Conservation (phyloP, 805 yeast genomes). For the Lachancea meyersii region DNA sequence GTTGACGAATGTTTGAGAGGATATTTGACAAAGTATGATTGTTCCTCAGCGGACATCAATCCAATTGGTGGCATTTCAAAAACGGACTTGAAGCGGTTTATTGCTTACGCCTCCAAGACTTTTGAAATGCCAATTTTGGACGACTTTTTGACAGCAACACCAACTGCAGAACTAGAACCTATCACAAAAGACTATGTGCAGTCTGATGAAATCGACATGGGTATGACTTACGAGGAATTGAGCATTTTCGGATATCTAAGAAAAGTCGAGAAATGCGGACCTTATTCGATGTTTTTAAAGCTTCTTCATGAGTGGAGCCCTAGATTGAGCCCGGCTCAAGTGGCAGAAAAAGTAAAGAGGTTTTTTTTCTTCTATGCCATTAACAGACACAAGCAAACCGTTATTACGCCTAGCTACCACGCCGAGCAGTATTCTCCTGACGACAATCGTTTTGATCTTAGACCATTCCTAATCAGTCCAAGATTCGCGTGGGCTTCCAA, state of each 20-base stretch:
- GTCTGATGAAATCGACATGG: conserved; percentile 97
- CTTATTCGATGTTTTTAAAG: conserved; percentile 88
- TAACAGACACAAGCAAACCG: conserved; percentile 95
- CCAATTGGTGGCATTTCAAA: conserved; percentile 99
- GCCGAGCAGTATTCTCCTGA: conserved; percentile 98
- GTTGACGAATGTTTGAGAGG: conserved; percentile 97
- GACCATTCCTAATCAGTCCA: conserved; percentile 94
- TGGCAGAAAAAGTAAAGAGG: conserved; percentile 86
- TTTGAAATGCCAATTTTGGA: conserved; percentile 72
- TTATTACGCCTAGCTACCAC: conserved; percentile 94
- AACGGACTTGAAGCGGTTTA: conserved; percentile 82
- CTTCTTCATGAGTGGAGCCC: conserved; percentile 91
- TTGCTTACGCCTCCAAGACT: conserved; percentile 63
- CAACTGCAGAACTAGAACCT: conserved; percentile 97
- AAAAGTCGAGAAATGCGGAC: conserved; percentile 92
- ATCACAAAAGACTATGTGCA: conserved; percentile 88
- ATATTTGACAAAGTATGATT: conserved; percentile 91
- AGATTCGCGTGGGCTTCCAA: conserved; percentile 83
- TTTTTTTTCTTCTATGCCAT: conserved; percentile 92
- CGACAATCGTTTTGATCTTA: conserved; percentile 89
- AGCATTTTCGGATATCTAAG: conserved; percentile 86
- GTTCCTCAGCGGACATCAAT: conserved; percentile 94
- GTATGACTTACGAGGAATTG: conserved; percentile 92
- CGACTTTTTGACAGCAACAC: conserved; percentile 83
- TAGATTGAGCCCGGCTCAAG: conserved; percentile 69